Evolutionary conservation across 768 basidiomycete species (phyloP), one percentile per base, ranked within the genome.

Genomic region (Mycena floridula): DNA sequence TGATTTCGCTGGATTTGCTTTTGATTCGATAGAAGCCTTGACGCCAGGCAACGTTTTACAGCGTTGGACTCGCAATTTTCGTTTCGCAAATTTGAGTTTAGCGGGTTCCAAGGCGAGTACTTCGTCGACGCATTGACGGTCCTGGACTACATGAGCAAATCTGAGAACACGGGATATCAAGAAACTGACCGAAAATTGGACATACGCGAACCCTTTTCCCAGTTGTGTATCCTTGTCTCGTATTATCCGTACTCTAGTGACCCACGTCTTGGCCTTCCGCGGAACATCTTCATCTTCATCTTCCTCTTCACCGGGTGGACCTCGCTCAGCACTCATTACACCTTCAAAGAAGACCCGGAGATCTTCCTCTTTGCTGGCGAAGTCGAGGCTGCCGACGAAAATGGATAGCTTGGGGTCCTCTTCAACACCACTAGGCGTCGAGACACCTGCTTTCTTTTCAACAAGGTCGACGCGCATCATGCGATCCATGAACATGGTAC

Each of bases 151-250:
- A 25, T 53, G 46, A 50, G 27, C 28, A 37, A 46, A 28, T 37
- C 18, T 39, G 22, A 39, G 18, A n/a, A 11, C 30, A 35, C 2
- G 38, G 21, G 40, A 11, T 22, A 25, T 27, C 23, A 27, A 11
- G 16, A 39, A 21, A 71, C 85, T 49, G 61, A 95, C 95, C 45
- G 69, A 60, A 50, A 97, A 89, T 54, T 91, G 83, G 16, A 98
- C 82, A 56, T 97, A 96, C 8, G 87, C 91, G 60, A 97, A 94
- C 4, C 94, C 94, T 65, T 95, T 96, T 11, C 94, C 95, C 12
- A 97, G 76, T 53, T 92, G 91, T 1, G 91, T 96, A 47, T 88
- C 90, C 53, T 80, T 81, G 60, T 98, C 95, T 38, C 89, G 76
- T 42, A 96, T 75, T 53, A 96, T 81, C 35, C 95, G 77, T n/a